phyloP scores from a whole-genome alignment of 1,284 basidiomycete species.

The Laetiporus sulphureus region DNA sequence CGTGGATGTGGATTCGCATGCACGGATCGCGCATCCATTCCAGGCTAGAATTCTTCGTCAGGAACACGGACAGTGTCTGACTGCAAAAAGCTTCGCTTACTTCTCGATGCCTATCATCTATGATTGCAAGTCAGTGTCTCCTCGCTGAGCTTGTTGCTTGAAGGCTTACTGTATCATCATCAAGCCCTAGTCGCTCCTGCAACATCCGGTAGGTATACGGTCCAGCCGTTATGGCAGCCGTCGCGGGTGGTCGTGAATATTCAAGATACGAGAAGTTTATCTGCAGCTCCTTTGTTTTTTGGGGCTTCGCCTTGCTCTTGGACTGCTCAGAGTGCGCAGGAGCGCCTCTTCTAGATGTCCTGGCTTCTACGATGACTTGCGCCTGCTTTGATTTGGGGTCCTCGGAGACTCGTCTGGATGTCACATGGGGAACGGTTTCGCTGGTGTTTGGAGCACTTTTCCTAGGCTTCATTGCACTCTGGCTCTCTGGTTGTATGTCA shows the following conservation, averaged over 20 bases:
- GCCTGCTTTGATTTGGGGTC: not conserved
- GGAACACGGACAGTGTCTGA: not conserved
- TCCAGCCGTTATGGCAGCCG: slow-evolving; percentile 7
- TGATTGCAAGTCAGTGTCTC: not conserved
- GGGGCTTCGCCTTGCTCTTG: not conserved
- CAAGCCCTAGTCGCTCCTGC: slow-evolving; percentile 13
- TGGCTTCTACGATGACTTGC: not conserved
- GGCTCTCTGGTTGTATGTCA: not conserved
- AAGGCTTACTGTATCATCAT: slow-evolving; percentile 14
- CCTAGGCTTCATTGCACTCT: no score
- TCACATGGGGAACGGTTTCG: no score
- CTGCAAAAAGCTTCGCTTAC: slow-evolving; percentile 2
- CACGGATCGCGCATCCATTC: slow-evolving; percentile 26
- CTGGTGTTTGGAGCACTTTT: no score
- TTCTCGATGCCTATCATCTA: slow-evolving; percentile 6
- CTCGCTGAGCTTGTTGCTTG: not conserved
- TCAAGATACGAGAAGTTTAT: slow-evolving; percentile 20
- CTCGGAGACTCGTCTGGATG: no score
- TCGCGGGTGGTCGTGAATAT: slow-evolving; percentile 16
- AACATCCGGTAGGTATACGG: slow-evolving; percentile 14
- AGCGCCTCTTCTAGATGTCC: not conserved
- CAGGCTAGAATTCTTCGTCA: slow-evolving; percentile 24
- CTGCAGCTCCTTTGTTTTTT: not conserved
- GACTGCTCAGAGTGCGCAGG: not conserved
- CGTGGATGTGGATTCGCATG: slow-evolving; percentile 30